Conservation (phyloP, 306 rosid genomes). For the Coriaria nepalensis region DNA sequence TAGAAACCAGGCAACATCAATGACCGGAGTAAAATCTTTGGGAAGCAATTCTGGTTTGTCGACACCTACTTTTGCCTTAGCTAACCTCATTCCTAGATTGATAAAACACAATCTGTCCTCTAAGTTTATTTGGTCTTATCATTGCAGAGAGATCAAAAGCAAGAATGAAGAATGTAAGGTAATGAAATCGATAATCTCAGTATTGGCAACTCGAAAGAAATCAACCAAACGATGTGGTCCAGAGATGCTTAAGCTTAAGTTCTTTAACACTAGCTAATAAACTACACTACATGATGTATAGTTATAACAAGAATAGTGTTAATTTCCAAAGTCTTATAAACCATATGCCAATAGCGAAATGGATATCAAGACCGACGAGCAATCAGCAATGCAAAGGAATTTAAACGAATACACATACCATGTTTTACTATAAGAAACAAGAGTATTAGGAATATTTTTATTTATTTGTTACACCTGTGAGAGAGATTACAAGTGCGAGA, state of each 20-base stretch:
- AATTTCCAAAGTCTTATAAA: no score
- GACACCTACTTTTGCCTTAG: conserved; percentile 72
- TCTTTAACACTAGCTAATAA: no score
- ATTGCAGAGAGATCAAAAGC: background rate
- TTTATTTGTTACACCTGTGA: no score
- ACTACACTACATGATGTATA: no score
- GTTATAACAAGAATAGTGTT: no score
- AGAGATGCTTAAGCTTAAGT: no score
- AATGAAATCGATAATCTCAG: no score
- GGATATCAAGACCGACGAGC: background rate
- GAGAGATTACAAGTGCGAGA: conserved; percentile 46
- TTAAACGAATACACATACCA: background rate
- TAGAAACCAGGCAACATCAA: conserved; percentile 97
- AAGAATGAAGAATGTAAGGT: background rate
- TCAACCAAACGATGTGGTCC: no score
- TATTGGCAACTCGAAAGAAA: no score
- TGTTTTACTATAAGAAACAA: no score
- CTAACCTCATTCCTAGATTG: conserved; percentile 30
- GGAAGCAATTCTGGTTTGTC: conserved; percentile 95
- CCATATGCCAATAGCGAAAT: background rate
- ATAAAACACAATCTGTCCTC: background rate
- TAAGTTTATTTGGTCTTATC: background rate
- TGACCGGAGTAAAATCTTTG: conserved; percentile 56
- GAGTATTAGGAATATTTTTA: no score
- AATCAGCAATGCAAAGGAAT: background rate